Evolutionary conservation across 2,329 filamentous ascomycete genomes (phyloP).

Genomic region (Monosporascus sp.): DNA sequence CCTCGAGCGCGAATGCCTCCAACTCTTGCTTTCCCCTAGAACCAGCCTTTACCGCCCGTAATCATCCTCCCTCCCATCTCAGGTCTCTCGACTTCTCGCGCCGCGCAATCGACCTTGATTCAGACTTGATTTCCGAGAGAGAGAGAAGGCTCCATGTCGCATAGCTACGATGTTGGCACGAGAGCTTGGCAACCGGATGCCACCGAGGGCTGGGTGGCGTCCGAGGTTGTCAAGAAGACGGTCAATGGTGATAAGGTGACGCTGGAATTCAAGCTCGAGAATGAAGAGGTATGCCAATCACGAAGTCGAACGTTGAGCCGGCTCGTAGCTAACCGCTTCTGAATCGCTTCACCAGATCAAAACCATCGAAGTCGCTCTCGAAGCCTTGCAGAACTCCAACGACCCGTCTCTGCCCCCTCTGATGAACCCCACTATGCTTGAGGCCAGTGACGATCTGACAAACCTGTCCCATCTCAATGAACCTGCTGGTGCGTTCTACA

Average conservation of each 20-base stretch:
- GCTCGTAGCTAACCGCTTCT: slow-evolving; percentile 12
- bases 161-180: slow-evolving; percentile 93
- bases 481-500: slow-evolving; percentile 66
- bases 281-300: slow-evolving; percentile 68
- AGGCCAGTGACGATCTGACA: slow-evolving; percentile 96
- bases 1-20: slow-evolving; percentile 22
- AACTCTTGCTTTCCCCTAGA: slow-evolving; percentile 18
- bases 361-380: slow-evolving; percentile 69
- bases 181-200: slow-evolving; percentile 97
- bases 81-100: slow-evolving; percentile 5
- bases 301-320: neutral
- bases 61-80: slow-evolving; percentile 5
- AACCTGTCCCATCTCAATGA: slow-evolving; percentile 98
- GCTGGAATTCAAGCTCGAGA: slow-evolving; percentile 83
- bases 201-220: slow-evolving; percentile 95
- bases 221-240: slow-evolving; percentile 83
- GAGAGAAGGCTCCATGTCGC: slow-evolving; percentile 61
- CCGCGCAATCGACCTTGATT: neutral
- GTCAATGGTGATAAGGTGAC: slow-evolving; percentile 80
- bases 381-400: slow-evolving; percentile 71
- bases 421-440: slow-evolving; percentile 97
- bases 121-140: neutral
- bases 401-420: slow-evolving; percentile 79
- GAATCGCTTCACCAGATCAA: slow-evolving; percentile 54
- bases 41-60: slow-evolving; percentile 7